These are phyloP conservation scores for Amanita rubescens DNA, from an alignment of 768 basidiomycete genomes.

Conservation along the genomic window DNA sequence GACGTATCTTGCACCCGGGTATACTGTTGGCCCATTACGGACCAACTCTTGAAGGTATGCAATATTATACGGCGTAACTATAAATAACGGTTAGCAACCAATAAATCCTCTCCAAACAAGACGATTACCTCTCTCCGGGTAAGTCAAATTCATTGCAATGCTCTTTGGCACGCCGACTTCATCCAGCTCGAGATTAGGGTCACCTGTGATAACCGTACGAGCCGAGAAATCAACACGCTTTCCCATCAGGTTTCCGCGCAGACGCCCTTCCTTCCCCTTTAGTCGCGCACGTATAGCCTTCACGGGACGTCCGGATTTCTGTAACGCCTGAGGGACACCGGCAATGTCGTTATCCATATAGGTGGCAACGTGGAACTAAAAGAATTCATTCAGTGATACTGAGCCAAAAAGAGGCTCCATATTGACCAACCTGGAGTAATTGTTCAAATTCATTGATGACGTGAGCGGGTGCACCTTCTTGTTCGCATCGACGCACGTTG, in stretches of 20 bases:
- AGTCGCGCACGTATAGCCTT: slow-evolving; percentile 97
- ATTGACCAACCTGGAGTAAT: slow-evolving; percentile 74
- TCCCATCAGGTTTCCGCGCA: slow-evolving; percentile 98
- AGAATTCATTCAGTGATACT: slow-evolving; percentile 7
- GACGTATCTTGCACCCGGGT: slow-evolving; percentile 95
- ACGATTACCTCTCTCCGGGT: slow-evolving; percentile 80
- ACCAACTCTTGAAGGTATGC: slow-evolving; percentile 91
- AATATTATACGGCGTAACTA: slow-evolving; percentile 97
- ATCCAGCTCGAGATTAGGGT: slow-evolving; percentile 93
- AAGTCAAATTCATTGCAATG: slow-evolving; percentile 97
- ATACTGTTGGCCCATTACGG: slow-evolving; percentile 87
- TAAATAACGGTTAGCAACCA: slow-evolving; percentile 7
- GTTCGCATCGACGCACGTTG: slow-evolving; percentile 86
- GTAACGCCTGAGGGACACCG: slow-evolving; percentile 93
- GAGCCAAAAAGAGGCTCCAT: not conserved
- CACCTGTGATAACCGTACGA: slow-evolving; percentile 97
- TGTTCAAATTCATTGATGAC: slow-evolving; percentile 96
- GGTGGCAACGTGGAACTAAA: slow-evolving; percentile 94
- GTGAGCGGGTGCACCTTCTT: slow-evolving; percentile 94
- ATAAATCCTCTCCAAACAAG: not conserved
- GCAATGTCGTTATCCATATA: slow-evolving; percentile 99
- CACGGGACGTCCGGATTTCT: slow-evolving; percentile 95
- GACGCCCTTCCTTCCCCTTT: slow-evolving; percentile 97
- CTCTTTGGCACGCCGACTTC: slow-evolving; percentile 94
- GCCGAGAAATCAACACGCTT: slow-evolving; percentile 99